A percentile compares a stretch with the other conserved stretches of the same genome.
phyloP scores from a whole-genome alignment of 768 basidiomycete genomes.

The Brasilioporus rufonigricans region DNA sequence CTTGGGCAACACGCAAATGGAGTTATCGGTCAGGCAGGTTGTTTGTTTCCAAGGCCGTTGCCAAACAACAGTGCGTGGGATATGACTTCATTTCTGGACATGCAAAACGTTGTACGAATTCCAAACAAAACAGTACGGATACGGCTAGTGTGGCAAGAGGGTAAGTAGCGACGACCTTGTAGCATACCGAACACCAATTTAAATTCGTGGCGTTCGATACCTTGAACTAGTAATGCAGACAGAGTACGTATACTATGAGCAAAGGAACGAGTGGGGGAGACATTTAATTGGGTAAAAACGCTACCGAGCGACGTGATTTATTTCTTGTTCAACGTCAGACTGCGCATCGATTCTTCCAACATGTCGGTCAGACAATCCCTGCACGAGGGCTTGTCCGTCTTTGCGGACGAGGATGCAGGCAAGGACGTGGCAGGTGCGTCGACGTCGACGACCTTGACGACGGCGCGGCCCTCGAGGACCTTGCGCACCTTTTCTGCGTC shows the following conservation, averaged over 20 bases:
- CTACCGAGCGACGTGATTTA: slow-evolving; percentile 3
- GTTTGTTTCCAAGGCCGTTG: slow-evolving; percentile 20
- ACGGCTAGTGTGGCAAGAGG: slow-evolving; percentile 11
- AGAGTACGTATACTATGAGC: slow-evolving; percentile 2
- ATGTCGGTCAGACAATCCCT: slow-evolving; percentile 36
- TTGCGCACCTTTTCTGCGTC: slow-evolving; percentile 80
- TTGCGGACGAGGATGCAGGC: slow-evolving; percentile 8
- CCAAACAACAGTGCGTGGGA: slow-evolving; percentile 28
- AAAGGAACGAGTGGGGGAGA: slow-evolving; percentile 18
- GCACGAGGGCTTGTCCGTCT: slow-evolving; percentile 20
- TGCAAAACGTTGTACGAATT: no score
- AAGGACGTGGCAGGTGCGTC: slow-evolving; percentile 35
- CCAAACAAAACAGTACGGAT: slow-evolving; percentile 5
- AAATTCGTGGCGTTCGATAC: neutral
- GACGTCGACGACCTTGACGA: slow-evolving; percentile 75
- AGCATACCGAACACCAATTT: slow-evolving; percentile 4
- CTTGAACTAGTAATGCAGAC: slow-evolving; percentile 4
- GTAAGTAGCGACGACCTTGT: slow-evolving; percentile 13
- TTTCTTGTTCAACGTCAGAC: slow-evolving; percentile 60
- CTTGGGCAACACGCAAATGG: no score
- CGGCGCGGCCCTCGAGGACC: slow-evolving; percentile 81
- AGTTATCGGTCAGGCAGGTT: no score
- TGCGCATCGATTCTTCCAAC: slow-evolving; percentile 69
- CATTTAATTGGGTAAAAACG: slow-evolving; percentile 13
- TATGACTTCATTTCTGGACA: slow-evolving; percentile 10